phyloP scores from a whole-genome alignment of 441 rosid genomes.

The Erodium moschatum region DNA sequence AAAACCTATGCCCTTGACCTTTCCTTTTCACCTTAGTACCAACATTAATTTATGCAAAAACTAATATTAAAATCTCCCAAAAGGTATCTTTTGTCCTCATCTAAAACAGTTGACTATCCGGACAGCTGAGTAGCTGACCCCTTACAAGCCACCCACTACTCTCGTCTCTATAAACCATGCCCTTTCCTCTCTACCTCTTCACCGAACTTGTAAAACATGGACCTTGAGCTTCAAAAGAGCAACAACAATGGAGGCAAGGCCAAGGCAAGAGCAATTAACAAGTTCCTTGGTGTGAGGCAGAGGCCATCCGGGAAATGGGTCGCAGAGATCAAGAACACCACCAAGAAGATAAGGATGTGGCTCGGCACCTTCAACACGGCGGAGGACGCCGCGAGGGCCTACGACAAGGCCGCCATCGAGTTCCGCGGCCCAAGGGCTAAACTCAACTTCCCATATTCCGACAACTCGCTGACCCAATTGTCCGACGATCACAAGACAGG shows the following conservation, averaged over 20 bases:
- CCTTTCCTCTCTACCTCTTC: background rate
- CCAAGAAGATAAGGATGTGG: slow-evolving; percentile 45
- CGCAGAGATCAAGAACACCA: slow-evolving; percentile 44
- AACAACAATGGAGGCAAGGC: background rate
- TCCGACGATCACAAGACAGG: background rate
- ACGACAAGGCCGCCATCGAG: slow-evolving; percentile 73
- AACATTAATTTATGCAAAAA: background rate
- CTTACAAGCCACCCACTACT: background rate
- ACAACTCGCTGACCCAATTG: slow-evolving; percentile 12
- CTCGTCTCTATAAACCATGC: background rate
- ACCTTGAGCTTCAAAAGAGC: background rate
- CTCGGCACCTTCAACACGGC: slow-evolving; percentile 32
- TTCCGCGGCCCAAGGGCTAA: slow-evolving; percentile 91
- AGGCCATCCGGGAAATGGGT: slow-evolving; percentile 47
- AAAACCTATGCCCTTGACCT: too few relatives aligned
- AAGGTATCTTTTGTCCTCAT: background rate
- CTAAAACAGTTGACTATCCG: background rate
- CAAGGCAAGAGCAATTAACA: background rate
- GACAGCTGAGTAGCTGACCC: background rate
- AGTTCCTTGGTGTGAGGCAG: slow-evolving; percentile 42
- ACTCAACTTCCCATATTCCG: slow-evolving; percentile 66
- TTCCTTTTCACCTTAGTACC: too few relatives aligned
- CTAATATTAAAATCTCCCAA: background rate
- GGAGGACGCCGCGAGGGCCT: slow-evolving; percentile 62
- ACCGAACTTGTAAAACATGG: background rate